A percentile compares a stretch with the other conserved stretches of the same genome.
phyloP scores from a whole-genome alignment of 805 yeast genomes.

The Wickerhamiella sorbophila region DNA sequence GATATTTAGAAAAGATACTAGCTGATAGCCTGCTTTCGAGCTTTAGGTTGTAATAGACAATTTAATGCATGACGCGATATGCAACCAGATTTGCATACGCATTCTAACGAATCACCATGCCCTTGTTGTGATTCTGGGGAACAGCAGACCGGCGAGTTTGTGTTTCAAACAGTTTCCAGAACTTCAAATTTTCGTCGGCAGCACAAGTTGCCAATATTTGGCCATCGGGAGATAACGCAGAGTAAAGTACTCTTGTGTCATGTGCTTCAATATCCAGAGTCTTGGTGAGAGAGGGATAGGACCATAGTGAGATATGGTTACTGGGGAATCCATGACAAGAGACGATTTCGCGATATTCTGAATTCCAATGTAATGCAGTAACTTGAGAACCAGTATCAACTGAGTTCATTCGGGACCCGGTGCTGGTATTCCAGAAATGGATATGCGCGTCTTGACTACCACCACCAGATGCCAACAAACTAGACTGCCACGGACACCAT shows the following conservation, averaged over 20 bases:
- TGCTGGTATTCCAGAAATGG: conserved; percentile 89
- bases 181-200: conserved; percentile 90
- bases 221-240: conserved; percentile 81
- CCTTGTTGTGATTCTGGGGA: conserved; percentile 29
- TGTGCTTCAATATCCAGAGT: conserved; percentile 90
- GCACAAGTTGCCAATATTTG: conserved; percentile 87
- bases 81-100: too few relatives aligned
- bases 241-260: conserved; percentile 70
- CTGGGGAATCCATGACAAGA: conserved; percentile 92
- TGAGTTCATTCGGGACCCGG: conserved; percentile 74
- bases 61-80: too few relatives aligned
- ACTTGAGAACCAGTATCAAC: conserved; percentile 91
- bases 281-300: conserved; percentile 71
- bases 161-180: conserved; percentile 77
- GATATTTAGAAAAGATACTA: too few relatives aligned
- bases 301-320: conserved; percentile 68
- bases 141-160: conserved; percentile 9
- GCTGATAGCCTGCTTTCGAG: too few relatives aligned
- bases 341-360: conserved; percentile 48
- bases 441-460: conserved; percentile 82
- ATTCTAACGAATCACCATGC: conserved; percentile 39
- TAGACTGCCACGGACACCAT: conserved; percentile 82
- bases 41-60: too few relatives aligned
- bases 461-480: conserved; percentile 90
- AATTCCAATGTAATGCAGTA: conserved; percentile 85